phyloP scores from a whole-genome alignment of 2,329 filamentous ascomycete genomes.

The Xylariales sp. region DNA sequence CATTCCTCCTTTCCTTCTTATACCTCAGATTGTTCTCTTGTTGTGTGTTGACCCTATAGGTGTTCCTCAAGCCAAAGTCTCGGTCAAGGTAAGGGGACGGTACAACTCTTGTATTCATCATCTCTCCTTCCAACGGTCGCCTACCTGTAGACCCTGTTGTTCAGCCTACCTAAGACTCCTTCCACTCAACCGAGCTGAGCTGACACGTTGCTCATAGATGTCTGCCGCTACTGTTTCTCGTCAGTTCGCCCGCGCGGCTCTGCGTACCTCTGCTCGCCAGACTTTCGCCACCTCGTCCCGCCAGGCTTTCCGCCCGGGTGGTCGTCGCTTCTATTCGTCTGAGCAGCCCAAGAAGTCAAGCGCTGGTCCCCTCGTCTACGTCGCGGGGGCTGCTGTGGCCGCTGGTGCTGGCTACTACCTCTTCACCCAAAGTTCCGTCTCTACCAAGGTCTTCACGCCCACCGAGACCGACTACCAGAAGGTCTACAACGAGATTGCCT shows the following conservation, averaged over 20 bases:
- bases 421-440: constrained; percentile 63
- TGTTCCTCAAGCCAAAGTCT: neutral
- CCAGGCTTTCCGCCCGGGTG: constrained; percentile 77
- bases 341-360: constrained; percentile 67
- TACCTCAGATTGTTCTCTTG: neutral
- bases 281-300: constrained; percentile 70
- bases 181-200: constrained; percentile 19
- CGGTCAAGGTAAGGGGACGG: constrained; percentile 20
- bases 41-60: neutral
- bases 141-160: no score
- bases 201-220: constrained; percentile 51
- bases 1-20: neutral
- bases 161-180: neutral
- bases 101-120: neutral
- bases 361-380: constrained; percentile 63
- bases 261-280: constrained; percentile 69
- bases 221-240: constrained; percentile 59
- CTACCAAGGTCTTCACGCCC: constrained; percentile 73
- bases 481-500: constrained; percentile 89
- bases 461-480: constrained; percentile 92
- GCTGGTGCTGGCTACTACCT: constrained; percentile 75
- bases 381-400: constrained; percentile 68
- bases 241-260: constrained; percentile 67
- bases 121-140: no score
- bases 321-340: constrained; percentile 83